Conservation (phyloP, 2,329 filamentous ascomycete genomes). For the Talaromyces pinophilus region DNA sequence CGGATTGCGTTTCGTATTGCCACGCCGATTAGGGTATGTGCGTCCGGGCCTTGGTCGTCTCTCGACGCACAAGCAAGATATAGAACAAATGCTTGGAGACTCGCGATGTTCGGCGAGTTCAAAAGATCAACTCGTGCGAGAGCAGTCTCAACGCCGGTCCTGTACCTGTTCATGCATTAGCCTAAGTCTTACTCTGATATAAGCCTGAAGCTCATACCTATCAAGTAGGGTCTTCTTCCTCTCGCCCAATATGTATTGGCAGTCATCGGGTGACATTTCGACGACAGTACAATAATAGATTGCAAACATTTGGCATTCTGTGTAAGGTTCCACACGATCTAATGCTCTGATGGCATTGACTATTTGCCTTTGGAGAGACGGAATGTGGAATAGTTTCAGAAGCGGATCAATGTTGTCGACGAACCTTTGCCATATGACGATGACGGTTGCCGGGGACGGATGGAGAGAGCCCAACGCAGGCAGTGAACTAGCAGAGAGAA, state of each 20-base stretch:
- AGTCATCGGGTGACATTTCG: not conserved
- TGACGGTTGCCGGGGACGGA: not conserved
- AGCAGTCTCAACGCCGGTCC: not conserved
- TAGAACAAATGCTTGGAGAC: slow-evolving; percentile 5
- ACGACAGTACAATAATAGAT: slow-evolving; percentile 8
- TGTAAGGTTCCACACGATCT: not conserved
- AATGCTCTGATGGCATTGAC: not conserved
- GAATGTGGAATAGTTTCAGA: slow-evolving; percentile 1
- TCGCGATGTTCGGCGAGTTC: slow-evolving; percentile 8
- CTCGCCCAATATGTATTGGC: not conserved
- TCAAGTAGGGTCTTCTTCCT: not conserved
- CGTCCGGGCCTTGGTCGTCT: not conserved
- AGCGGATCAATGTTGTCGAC: slow-evolving; percentile 12
- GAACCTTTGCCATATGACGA: slow-evolving; percentile 18
- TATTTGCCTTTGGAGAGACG: slow-evolving; percentile 1
- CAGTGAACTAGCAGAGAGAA: not conserved
- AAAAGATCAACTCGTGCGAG: not conserved
- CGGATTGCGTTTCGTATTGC: slow-evolving; percentile 11
- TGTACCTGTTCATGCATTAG: not conserved
- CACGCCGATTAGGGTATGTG: slow-evolving; percentile 3
- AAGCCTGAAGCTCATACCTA: not conserved
- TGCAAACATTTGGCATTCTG: slow-evolving; percentile 12
- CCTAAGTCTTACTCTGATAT: too few species aligned
- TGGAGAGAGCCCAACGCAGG: not conserved
- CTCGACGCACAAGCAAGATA: not conserved